These are phyloP conservation scores for Thraustotheca clavata DNA, from an alignment of 352 stramenopile genomes.

Conservation along the genomic window DNA sequence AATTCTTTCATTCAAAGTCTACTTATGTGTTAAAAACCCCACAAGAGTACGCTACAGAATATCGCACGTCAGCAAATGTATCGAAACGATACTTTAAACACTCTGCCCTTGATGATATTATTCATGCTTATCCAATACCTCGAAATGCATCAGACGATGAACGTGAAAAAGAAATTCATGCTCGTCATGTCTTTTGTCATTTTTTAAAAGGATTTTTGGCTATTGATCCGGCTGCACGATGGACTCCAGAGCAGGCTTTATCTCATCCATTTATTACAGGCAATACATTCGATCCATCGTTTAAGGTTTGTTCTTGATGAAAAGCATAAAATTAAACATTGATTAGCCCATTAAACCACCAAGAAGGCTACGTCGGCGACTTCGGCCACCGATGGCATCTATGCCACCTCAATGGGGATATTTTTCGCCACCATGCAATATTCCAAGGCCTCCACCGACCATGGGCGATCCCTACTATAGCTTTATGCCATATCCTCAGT, in stretches of 20 bases:
- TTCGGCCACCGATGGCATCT: background rate
- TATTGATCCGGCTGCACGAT: slow-evolving; percentile 30
- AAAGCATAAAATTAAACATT: too few species aligned
- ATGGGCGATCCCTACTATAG: background rate
- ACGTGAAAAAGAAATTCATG: slow-evolving; percentile 1
- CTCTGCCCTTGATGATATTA: slow-evolving; percentile 34
- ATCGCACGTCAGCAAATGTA: slow-evolving; percentile 23
- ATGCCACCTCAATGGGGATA: background rate
- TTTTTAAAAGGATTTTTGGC: slow-evolving; percentile 30
- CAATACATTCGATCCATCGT: slow-evolving; percentile 21
- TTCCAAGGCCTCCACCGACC: background rate
- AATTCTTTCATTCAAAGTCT: slow-evolving; percentile 33
- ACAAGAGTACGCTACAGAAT: slow-evolving; percentile 32
- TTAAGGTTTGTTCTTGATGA: background rate
- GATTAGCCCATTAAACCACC: too few species aligned
- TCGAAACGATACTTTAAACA: slow-evolving; percentile 54
- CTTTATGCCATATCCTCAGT: slow-evolving; percentile 5
- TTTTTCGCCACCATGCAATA: background rate
- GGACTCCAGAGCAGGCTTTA: slow-evolving; percentile 32
- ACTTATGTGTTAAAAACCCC: slow-evolving; percentile 30
- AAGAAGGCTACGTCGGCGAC: background rate
- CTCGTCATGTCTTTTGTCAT: slow-evolving; percentile 30
- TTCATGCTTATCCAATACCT: slow-evolving; percentile 34
- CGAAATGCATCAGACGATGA: slow-evolving; percentile 26
- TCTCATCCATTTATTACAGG: slow-evolving; percentile 43